Percentiles rank a stretch among this genome's conserved stretches.
Conservation (phyloP, 495 filamentous ascomycete genomes). For the Beverwykella pulmonaria region DNA sequence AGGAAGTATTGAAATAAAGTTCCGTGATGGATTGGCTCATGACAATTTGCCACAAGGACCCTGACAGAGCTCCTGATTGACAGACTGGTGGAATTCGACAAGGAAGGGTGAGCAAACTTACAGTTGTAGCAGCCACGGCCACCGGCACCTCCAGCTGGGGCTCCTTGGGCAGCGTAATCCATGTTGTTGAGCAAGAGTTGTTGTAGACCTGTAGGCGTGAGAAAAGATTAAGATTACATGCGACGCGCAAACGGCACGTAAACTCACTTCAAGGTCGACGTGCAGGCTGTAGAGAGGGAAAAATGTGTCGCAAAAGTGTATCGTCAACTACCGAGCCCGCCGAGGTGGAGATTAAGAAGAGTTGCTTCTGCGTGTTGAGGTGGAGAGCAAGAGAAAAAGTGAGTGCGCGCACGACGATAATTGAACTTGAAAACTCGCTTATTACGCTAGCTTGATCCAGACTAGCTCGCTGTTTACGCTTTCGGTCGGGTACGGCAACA, state of each 20-base stretch:
- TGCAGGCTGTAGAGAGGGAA: not conserved
- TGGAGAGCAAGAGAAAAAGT: conserved; percentile 22
- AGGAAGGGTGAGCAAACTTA: conserved; percentile 52
- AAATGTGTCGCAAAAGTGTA: conserved; percentile 21
- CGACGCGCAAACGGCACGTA: not conserved
- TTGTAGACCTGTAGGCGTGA: conserved; percentile 36
- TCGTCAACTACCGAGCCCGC: conserved; percentile 1
- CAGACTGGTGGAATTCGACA: not conserved
- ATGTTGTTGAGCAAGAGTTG: conserved; percentile 43
- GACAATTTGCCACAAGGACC: conserved; percentile 20
- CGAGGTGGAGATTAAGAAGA: conserved; percentile 9
- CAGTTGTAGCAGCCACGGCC: conserved; percentile 79
- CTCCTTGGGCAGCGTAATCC: conserved; percentile 44
- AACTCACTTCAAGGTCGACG: conserved; percentile 23
- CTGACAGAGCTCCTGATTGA: not conserved
- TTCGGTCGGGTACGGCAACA: conserved; percentile 9
- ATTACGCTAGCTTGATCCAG: not conserved
- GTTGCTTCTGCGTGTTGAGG: not conserved
- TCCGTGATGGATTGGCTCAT: conserved; percentile 28
- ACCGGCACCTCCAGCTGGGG: conserved; percentile 45
- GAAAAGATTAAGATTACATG: not conserved
- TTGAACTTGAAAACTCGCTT: not conserved
- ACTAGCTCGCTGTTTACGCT: conserved; percentile 10
- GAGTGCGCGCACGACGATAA: conserved; percentile 1
- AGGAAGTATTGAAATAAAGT: conserved; percentile 22